Conservation (phyloP, 129 eudicot genomes). For the Chrysanthemum makinoi region DNA sequence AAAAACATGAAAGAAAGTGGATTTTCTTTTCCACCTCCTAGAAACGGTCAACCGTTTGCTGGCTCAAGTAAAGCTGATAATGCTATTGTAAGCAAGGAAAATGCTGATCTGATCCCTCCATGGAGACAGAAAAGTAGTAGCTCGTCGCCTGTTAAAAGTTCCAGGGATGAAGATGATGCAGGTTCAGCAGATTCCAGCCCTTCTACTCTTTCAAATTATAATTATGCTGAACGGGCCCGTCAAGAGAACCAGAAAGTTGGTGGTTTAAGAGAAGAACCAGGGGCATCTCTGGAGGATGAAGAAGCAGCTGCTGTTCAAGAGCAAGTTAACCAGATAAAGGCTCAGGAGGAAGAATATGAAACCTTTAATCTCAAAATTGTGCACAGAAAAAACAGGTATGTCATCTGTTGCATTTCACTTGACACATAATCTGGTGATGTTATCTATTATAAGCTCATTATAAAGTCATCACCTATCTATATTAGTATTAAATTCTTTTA, state of each 20-base stretch:
- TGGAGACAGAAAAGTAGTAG: slow-evolving; percentile 74
- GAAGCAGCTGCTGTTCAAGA: slow-evolving; percentile 98
- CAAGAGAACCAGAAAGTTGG: slow-evolving; percentile 41
- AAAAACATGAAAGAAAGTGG: slow-evolving; percentile 51
- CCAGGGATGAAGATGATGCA: slow-evolving; percentile 60
- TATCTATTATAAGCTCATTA: slow-evolving; percentile 4
- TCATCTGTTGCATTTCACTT: slow-evolving; percentile 6
- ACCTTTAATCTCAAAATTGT: slow-evolving; percentile 90
- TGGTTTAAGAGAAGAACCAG: slow-evolving; percentile 56
- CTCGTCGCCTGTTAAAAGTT: slow-evolving; percentile 75
- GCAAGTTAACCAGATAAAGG: slow-evolving; percentile 94
- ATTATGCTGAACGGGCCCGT: slow-evolving; percentile 51
- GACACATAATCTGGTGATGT: slow-evolving; percentile 7
- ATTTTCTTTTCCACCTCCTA: slow-evolving; percentile 90
- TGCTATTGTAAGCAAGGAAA: slow-evolving; percentile 38
- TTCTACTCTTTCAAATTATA: slow-evolving; percentile 70
- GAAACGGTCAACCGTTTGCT: slow-evolving; percentile 50
- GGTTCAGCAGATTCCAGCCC: slow-evolving; percentile 76
- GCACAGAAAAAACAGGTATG: slow-evolving; percentile 96
- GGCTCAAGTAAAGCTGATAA: slow-evolving; percentile 54
- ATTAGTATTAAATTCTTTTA: background rate
- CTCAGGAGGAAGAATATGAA: slow-evolving; percentile 98
- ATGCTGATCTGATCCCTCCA: slow-evolving; percentile 60
- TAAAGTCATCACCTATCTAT: slow-evolving; percentile 4
- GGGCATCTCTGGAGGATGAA: slow-evolving; percentile 87